Percentiles rank a stretch among this genome's conserved stretches.
These are phyloP conservation scores for Collybia sp. DNA, from an alignment of 768 basidiomycete species.

Conservation along the genomic window DNA sequence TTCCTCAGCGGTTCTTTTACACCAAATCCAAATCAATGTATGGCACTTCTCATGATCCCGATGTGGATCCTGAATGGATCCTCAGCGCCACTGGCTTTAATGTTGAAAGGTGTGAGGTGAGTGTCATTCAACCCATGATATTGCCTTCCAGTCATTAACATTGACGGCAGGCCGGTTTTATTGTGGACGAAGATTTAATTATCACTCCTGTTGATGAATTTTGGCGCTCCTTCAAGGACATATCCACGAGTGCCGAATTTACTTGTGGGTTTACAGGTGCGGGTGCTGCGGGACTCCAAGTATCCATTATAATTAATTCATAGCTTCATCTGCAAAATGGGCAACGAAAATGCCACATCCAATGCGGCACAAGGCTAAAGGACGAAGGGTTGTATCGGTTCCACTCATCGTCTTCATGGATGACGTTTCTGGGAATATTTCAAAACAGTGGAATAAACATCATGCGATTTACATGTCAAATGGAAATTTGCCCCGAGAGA, in stretches of 20 bases:
- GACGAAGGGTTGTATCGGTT: constrained; percentile 2
- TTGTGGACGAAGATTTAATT: not conserved
- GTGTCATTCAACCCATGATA: not conserved
- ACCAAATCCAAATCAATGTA: not conserved
- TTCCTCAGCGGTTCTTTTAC: not conserved
- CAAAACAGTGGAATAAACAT: constrained; percentile 20
- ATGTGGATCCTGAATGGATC: not conserved
- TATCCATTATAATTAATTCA: constrained; percentile 4
- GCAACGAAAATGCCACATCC: constrained; percentile 8
- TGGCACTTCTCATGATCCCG: not conserved
- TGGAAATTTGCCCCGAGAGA: constrained; percentile 17
- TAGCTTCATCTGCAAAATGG: not conserved
- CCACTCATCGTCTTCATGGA: constrained; percentile 14
- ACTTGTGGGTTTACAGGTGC: not conserved
- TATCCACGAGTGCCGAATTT: not conserved
- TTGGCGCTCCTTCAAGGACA: constrained; percentile 1
- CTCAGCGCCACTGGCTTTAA: not conserved
- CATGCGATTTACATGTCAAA: constrained; percentile 25
- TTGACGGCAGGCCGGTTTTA: constrained; percentile 4
- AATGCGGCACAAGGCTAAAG: constrained; percentile 2
- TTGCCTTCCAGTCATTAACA: not conserved
- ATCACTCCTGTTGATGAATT: constrained; percentile 1
- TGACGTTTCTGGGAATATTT: constrained; percentile 28
- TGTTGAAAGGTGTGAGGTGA: not conserved
- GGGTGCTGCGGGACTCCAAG: not conserved